Conservation (phyloP, 2,329 filamentous ascomycete species). For the Epichloe sp. region DNA sequence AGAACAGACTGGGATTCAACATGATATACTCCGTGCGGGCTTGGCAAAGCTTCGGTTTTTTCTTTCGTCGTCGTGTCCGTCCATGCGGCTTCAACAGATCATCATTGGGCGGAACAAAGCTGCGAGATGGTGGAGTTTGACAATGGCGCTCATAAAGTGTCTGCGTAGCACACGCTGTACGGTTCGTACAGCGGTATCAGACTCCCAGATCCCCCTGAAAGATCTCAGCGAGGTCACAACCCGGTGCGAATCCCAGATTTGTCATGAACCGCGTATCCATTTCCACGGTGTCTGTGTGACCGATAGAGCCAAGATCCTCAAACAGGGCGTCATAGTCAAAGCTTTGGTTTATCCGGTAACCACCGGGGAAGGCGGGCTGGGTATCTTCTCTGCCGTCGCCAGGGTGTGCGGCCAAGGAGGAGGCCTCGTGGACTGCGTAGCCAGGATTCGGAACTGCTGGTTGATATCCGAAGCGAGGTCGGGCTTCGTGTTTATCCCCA, state of each 20-base stretch:
- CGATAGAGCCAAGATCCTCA: constrained; percentile 38
- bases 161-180: too few relatives aligned
- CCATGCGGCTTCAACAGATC: too few relatives aligned
- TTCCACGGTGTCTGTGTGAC: constrained; percentile 34
- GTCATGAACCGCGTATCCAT: constrained; percentile 52
- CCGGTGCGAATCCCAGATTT: constrained; percentile 51
- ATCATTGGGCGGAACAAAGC: too few relatives aligned
- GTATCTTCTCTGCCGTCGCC: not conserved
- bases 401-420: not conserved
- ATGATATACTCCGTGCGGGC: too few relatives aligned
- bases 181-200: constrained; percentile 5
- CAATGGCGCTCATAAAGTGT: too few relatives aligned
- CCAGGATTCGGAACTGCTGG: not conserved
- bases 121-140: too few relatives aligned
- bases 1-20: too few relatives aligned
- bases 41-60: too few relatives aligned
- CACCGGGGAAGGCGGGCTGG: not conserved
- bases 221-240: constrained; percentile 44
- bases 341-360: constrained; percentile 9
- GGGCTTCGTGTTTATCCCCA: not conserved
- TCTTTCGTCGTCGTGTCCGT: too few relatives aligned
- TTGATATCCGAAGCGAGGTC: not conserved
- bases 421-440: not conserved
- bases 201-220: constrained; percentile 24
- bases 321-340: constrained; percentile 39